Base-by-base conservation (phyloP, 352 stramenopile species). In the Pythium aquatile region DNA sequence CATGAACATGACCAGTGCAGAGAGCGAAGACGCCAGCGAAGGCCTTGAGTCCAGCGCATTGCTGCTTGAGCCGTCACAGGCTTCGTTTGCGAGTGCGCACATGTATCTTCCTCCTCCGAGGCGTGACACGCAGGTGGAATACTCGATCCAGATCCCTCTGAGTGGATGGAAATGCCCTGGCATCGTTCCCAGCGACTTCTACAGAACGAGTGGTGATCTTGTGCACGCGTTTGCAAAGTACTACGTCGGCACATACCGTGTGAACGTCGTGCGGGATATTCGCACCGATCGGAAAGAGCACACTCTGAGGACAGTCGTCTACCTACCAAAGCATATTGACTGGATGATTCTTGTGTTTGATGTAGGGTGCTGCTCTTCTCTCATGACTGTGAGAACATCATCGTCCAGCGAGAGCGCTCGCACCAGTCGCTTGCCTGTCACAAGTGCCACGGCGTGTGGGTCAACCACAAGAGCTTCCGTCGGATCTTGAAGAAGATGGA, bases 401-500 rank as follows among this genome's bases (percentile, higher is more conserved):
- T 80, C 49, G 70, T 89, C 42, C 78, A 75, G 56, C 80, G 80
- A 37, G 70, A 81, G 48, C 73, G 74, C 28, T 66, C 66, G 10
- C 72, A 58, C n/a, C 78, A 81, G 28, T 72, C 75, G 35, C 74
- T 85, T 55, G 81, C 73, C 2, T 89, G 80, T 60, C 63, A 78
- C 24, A 76, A 74, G 20, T 87, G 80, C 70, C 87, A 81, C 61
- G 68, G 63, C 1, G 72, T 83, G 9, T 89, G 80, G 80, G 49
- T 81, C 35, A 63, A 80, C 54, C 77, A 87, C 68, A 87, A 89
- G 58, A 87, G 76, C 57, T 89, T 89, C 57, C 83, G 82, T 64
- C 76, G 77, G 51, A 85, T 86, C 51, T 61, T 89, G 8, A 85
- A 86, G 71, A 86, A 86, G 49, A 87, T 87, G 80, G 73, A 85